Evolutionary conservation across 164 flowering plant species (phyloP).

Genomic region (grape (Vitis vinifera)): ASM3070453v1 NC_081815.1:3050001-3050500

Average conservation of each 20-base stretch:
- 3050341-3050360: too few species aligned
- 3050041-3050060: conserved; percentile 91
- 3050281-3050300: conserved; percentile 42
- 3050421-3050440: neutral
- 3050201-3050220: neutral
- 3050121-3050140: conserved; percentile 20
- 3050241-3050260: neutral
- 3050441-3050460: neutral
- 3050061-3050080: conserved; percentile 77
- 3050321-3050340: neutral
- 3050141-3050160: conserved; percentile 24
- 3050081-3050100: conserved; percentile 34
- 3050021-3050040: conserved; percentile 95
- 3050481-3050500: conserved; percentile 31
- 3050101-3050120: conserved; percentile 23
- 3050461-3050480: conserved; percentile 3
- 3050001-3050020: conserved; percentile 76
- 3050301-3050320: conserved; percentile 8
- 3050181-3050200: neutral
- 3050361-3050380: too few species aligned
- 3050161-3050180: neutral
- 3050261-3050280: conserved; percentile 8
- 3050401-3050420: neutral
- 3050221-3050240: neutral
- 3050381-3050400: neutral